Percentiles rank a stretch among this genome's conserved stretches.
These are phyloP conservation scores for Geopyxis carbonaria DNA, from an alignment of 495 filamentous ascomycete genomes.

Conservation along the genomic window DNA sequence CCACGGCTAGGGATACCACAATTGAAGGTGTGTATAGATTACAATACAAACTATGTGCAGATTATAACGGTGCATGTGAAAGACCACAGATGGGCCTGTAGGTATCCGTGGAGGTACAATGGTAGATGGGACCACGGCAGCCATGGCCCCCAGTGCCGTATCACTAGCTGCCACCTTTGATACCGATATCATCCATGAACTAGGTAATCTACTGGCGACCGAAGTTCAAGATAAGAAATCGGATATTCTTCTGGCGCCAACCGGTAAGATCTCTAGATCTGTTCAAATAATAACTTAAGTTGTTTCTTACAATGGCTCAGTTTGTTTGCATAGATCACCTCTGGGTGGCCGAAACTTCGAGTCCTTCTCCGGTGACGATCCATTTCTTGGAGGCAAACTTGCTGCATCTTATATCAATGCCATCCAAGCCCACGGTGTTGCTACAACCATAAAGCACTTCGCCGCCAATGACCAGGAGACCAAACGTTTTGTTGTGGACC, in stretches of 20 bases:
- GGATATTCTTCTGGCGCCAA: slow-evolving; percentile 25
- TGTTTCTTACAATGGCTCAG: slow-evolving; percentile 2
- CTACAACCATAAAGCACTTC: slow-evolving; percentile 64
- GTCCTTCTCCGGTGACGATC: slow-evolving; percentile 55
- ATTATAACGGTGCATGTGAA: not conserved
- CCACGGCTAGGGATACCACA: slow-evolving; percentile 24
- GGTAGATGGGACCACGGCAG: slow-evolving; percentile 25
- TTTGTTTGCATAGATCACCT: slow-evolving; percentile 50
- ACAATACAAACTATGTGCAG: not conserved
- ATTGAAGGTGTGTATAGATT: slow-evolving; percentile 22
- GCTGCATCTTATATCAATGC: slow-evolving; percentile 51
- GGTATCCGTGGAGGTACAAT: slow-evolving; percentile 24
- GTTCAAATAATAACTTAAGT: slow-evolving; percentile 2
- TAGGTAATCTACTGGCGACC: slow-evolving; percentile 22
- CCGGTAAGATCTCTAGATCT: slow-evolving; percentile 5
- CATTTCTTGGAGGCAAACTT: slow-evolving; percentile 48
- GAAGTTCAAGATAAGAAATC: slow-evolving; percentile 24
- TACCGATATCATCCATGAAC: slow-evolving; percentile 19
- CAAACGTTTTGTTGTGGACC: slow-evolving; percentile 48
- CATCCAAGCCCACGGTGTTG: slow-evolving; percentile 52
- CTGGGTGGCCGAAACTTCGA: slow-evolving; percentile 67
- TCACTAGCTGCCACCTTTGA: slow-evolving; percentile 25
- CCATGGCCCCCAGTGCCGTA: slow-evolving; percentile 24
- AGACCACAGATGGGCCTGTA: slow-evolving; percentile 25
- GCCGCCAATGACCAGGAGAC: slow-evolving; percentile 71